A percentile compares a stretch with the other conserved stretches of the same genome.
Conservation (phyloP, 345 rosid genomes). For the Iberis pinnata region DNA sequence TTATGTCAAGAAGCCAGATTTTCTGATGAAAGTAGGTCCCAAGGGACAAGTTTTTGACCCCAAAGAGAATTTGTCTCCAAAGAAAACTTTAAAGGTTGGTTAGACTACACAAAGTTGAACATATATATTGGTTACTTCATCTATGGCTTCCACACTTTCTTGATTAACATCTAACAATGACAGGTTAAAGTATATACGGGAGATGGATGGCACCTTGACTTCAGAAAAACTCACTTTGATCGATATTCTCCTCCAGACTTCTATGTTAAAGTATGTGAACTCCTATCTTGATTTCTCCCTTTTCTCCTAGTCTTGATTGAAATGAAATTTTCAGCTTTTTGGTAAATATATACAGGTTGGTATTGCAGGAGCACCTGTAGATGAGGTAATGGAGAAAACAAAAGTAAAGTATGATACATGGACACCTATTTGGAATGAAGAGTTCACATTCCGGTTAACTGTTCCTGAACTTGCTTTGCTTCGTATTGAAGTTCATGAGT, state of each 20-base stretch:
- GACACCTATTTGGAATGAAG: conserved; percentile 84
- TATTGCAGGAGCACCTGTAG: conserved; percentile 70
- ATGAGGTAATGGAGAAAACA: conserved; percentile 61
- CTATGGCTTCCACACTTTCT: background rate
- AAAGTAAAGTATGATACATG: conserved; percentile 49
- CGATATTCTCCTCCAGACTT: conserved; percentile 92
- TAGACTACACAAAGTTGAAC: background rate
- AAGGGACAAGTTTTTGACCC: conserved; percentile 46
- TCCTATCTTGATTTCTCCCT: background rate
- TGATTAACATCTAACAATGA: conserved; percentile 9
- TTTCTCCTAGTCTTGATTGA: conserved; percentile 1
- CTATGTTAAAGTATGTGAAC: conserved; percentile 52
- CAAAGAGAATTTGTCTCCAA: conserved; percentile 30
- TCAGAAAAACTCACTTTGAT: conserved; percentile 71
- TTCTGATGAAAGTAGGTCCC: conserved; percentile 41
- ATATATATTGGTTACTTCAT: background rate
- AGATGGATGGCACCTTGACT: conserved; percentile 81
- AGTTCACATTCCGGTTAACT: conserved; percentile 56
- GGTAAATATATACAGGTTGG: conserved; percentile 43
- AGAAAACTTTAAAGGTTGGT: conserved; percentile 60
- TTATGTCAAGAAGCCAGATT: conserved; percentile 76
- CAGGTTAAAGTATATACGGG: conserved; percentile 79
- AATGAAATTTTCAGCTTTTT: background rate
- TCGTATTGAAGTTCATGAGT: conserved; percentile 65
- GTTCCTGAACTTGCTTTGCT: conserved; percentile 86